Conservation (phyloP, 2,329 filamentous ascomycete species). For the Cladosporium sp. region DNA sequence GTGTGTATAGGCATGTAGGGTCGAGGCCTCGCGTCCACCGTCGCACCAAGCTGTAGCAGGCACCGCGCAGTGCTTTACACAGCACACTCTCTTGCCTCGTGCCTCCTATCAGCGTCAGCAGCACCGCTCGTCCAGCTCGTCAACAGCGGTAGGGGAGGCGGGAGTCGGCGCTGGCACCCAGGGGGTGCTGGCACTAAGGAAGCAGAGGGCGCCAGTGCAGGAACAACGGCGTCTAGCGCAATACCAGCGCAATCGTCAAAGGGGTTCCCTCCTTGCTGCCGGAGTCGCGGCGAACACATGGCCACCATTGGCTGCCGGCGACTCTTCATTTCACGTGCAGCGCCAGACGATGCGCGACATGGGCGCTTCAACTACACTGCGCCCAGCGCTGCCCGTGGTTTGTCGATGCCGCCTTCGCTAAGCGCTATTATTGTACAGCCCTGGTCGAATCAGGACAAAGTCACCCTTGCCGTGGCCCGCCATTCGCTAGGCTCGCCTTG, state of each 20-base stretch:
- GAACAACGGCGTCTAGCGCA: constrained; percentile 2
- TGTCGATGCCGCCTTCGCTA: not conserved
- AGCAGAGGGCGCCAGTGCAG: not conserved
- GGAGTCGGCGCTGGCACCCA: not conserved
- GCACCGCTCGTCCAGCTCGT: not conserved
- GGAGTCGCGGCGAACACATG: not conserved
- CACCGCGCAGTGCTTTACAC: too few species aligned
- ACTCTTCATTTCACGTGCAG: constrained; percentile 3
- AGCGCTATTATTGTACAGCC: not conserved
- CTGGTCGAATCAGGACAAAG: not conserved
- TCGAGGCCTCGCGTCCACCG: not conserved
- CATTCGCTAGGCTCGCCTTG: not conserved
- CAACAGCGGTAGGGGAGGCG: constrained; percentile 3
- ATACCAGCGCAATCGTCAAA: constrained; percentile 2
- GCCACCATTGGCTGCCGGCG: not conserved
- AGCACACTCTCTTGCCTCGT: too few species aligned
- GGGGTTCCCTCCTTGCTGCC: not conserved
- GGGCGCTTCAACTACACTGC: not conserved
- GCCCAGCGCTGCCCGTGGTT: not conserved
- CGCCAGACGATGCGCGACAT: not conserved
- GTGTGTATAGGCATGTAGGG: too few species aligned
- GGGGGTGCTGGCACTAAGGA: not conserved
- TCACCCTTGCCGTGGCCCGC: not conserved
- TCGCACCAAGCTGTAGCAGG: not conserved
- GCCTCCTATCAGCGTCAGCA: too few species aligned